Conservation (phyloP, 441 rosid genomes). For the Populus tomentosa region DNA sequence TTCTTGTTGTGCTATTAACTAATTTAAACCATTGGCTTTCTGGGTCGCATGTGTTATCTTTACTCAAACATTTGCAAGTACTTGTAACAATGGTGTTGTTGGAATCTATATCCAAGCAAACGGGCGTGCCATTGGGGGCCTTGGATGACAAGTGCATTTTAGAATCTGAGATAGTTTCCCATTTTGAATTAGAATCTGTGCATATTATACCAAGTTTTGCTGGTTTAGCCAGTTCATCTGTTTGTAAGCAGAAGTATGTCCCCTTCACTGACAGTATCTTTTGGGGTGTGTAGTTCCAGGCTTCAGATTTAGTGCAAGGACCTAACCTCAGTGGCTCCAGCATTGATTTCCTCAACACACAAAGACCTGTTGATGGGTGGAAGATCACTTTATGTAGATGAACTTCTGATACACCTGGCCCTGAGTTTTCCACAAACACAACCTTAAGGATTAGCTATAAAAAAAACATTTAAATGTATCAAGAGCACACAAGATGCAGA, state of each 20-base stretch:
- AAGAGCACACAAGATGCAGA: background rate
- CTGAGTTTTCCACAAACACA: constrained; percentile 28
- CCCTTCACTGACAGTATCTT: constrained; percentile 39
- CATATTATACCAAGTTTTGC: constrained; percentile 45
- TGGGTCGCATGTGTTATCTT: constrained; percentile 55
- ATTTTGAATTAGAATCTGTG: constrained; percentile 40
- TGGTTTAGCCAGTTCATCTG: constrained; percentile 30
- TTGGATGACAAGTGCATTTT: constrained; percentile 64
- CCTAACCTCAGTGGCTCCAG: constrained; percentile 50
- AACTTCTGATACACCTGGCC: constrained; percentile 60
- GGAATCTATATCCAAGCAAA: constrained; percentile 69
- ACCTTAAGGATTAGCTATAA: background rate
- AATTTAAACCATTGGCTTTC: constrained; percentile 87
- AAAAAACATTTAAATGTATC: background rate
- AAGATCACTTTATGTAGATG: constrained; percentile 51
- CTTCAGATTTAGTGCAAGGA: constrained; percentile 55
- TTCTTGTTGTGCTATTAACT: constrained; percentile 55
- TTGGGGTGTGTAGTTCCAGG: constrained; percentile 53
- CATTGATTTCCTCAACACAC: constrained; percentile 40
- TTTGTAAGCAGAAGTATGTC: constrained; percentile 62
- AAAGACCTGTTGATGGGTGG: constrained; percentile 72
- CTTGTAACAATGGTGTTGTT: constrained; percentile 37
- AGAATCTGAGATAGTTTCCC: constrained; percentile 63
- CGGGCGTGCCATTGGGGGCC: constrained; percentile 30
- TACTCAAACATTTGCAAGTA: constrained; percentile 54